Evolutionary conservation across 176 grass and related monocot species (phyloP).

Genomic region (Coix lacrymajobi): DNA sequence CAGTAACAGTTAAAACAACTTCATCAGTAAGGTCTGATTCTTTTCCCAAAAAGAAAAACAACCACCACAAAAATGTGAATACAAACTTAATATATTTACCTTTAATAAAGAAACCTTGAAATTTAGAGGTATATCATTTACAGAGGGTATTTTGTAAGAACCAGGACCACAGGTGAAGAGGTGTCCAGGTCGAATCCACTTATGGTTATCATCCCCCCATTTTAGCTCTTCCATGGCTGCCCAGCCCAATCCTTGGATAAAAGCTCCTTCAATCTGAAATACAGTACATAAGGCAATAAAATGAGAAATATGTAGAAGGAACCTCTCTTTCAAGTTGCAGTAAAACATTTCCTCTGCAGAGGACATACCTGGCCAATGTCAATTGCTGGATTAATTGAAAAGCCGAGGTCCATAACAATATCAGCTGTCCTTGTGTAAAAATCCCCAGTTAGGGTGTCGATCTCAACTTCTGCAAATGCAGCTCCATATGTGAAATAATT

Average conservation of each 20-base stretch:
- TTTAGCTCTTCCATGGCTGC: constrained; percentile 89
- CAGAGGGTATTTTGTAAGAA: constrained; percentile 89
- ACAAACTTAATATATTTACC: constrained; percentile 28
- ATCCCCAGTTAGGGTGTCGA: constrained; percentile 94
- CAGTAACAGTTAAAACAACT: background rate
- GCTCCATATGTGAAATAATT: constrained; percentile 91
- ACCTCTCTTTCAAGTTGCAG: background rate
- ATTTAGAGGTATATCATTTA: constrained; percentile 91
- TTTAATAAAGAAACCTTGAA: constrained; percentile 90
- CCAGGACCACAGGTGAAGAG: constrained; percentile 88
- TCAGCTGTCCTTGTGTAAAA: constrained; percentile 79
- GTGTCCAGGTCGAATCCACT: constrained; percentile 85
- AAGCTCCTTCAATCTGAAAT: constrained; percentile 94
- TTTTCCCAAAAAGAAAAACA: background rate
- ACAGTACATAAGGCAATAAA: background rate
- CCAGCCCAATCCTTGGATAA: constrained; percentile 97
- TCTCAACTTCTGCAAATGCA: constrained; percentile 98
- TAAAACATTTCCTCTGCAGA: background rate
- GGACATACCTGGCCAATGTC: constrained; percentile 82
- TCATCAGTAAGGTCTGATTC: background rate
- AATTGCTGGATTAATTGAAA: constrained; percentile 97
- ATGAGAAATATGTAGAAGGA: background rate
- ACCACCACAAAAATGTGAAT: background rate
- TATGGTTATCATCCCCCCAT: constrained; percentile 90
- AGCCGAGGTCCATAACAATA: constrained; percentile 86